These are phyloP conservation scores for Colletotrichum sojae DNA, from an alignment of 2,329 filamentous ascomycete genomes.

Conservation along the genomic window DNA sequence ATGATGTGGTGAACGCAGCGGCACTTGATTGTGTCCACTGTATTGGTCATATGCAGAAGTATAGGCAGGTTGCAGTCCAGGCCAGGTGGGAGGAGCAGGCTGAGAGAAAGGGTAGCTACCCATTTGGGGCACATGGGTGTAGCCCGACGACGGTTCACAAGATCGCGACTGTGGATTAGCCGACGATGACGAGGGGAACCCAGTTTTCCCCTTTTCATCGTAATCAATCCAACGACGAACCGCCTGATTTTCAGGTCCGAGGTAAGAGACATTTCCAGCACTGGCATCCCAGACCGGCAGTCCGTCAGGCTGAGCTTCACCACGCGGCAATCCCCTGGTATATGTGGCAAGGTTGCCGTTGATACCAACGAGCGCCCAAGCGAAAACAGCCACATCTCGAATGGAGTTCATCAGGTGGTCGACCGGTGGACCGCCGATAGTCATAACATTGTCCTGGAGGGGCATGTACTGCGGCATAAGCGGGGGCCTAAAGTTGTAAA, in stretches of 20 bases:
- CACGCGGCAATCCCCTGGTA: conserved; percentile 71
- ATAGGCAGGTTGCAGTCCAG: conserved; percentile 35
- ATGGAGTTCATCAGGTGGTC: conserved; percentile 84
- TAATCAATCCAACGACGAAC: conserved; percentile 46
- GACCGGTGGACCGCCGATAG: conserved; percentile 66
- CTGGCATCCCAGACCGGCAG: conserved; percentile 72
- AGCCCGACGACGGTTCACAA: conserved; percentile 10
- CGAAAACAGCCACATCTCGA: conserved; percentile 88
- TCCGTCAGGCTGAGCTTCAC: conserved; percentile 72
- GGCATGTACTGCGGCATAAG: conserved; percentile 61
- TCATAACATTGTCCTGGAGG: conserved; percentile 59
- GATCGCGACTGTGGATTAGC: conserved; percentile 12
- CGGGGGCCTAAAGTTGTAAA: conserved; percentile 60
- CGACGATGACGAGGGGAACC: conserved; percentile 13
- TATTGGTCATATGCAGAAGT: conserved; percentile 34
- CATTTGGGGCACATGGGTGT: conserved; percentile 23
- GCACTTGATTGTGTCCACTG: neutral
- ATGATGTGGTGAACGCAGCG: neutral
- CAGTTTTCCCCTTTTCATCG: conserved; percentile 37
- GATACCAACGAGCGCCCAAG: conserved; percentile 85
- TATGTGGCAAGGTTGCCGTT: conserved; percentile 81
- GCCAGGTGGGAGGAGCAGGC: conserved; percentile 33
- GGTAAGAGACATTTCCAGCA: conserved; percentile 49
- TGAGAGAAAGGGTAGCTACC: conserved; percentile 30
- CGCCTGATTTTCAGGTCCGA: conserved; percentile 55